Evolutionary conservation across 768 basidiomycete species (phyloP), one percentile per base, ranked within the genome.

Genomic region (Suillus sp.): DNA sequence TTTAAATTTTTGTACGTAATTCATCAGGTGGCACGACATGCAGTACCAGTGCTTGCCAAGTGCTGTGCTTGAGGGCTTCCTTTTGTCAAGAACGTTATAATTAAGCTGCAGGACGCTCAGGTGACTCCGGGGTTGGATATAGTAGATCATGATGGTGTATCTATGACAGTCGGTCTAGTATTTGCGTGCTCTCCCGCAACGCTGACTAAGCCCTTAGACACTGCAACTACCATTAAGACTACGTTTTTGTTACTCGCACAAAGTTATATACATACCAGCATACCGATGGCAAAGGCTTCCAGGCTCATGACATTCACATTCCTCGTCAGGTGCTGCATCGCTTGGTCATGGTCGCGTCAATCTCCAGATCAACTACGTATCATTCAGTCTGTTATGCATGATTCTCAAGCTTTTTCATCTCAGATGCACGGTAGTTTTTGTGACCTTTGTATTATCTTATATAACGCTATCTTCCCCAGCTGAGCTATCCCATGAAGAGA

Each of bases 321-420:
- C 8, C n/a, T 32, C 32, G 40, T 66, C 59, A 59, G 57, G 51
- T 57, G 40, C 43, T 65, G 61, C 61, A 64, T 60, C 43, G 72
- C 74, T 8, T 74, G 73, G 73, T 69, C 74, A 4, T 74, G 73
- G 73, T 35, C 71, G n/a, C 40, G 66, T 62, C 61, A 68, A 59
- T 59, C 66, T 38, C 71, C 71, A 65, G 18, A 61, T 38, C 50
- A 35, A 37, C n/a, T 22, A 37, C 54, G 35, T 14, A 35, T 55
- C 22, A 22, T 35, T 16, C 54, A 30, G 25, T 27, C 37, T 40
- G 37, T 2, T 13, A 20, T 40, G 56, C 38, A 57, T 27, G 55
- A 38, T 20, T 20, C 37, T 20, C 56, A 40, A 27, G 10, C 18
- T 4, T 57, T 40, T 20, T 57, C 56, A 57, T 27, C 56, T 27